Percentiles rank a stretch among this genome's conserved stretches.
These are phyloP conservation scores for Fusarium sp. DNA, from an alignment of 2,329 filamentous ascomycete genomes.

Conservation along the genomic window DNA sequence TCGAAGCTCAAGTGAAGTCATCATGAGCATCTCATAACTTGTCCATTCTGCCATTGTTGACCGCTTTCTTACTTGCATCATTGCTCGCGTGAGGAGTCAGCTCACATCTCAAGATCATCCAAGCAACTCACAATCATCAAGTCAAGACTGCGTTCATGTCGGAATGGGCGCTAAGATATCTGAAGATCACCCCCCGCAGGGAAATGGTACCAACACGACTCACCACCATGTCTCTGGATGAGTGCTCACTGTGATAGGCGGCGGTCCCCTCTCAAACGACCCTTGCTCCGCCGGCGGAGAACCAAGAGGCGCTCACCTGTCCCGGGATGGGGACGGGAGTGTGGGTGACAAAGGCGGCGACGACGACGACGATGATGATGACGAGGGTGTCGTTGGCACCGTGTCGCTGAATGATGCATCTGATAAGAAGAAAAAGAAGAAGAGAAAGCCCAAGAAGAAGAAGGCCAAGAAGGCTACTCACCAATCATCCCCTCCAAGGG, in stretches of 20 bases:
- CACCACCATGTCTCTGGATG: background rate
- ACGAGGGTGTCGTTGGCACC: constrained; percentile 37
- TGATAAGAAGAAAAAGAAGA: constrained; percentile 45
- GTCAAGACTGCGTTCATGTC: constrained; percentile 41
- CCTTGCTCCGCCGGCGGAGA: constrained; percentile 51
- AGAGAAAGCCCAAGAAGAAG: constrained; percentile 45
- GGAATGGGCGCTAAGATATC: constrained; percentile 56
- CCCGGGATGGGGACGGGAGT: constrained; percentile 56
- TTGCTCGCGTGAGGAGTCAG: constrained; percentile 3
- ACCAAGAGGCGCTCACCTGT: constrained; percentile 54
- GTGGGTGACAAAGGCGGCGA: constrained; percentile 49
- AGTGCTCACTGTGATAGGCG: constrained; percentile 29
- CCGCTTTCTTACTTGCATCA: constrained; percentile 13
- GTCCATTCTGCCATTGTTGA: constrained; percentile 18
- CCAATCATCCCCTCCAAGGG: constrained; percentile 50
- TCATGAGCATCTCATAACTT: background rate
- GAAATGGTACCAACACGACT: constrained; percentile 45
- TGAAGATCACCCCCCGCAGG: constrained; percentile 49
- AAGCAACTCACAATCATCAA: constrained; percentile 4
- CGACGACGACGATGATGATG: constrained; percentile 45
- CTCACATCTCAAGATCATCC: background rate
- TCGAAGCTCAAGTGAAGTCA: background rate
- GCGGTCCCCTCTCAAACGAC: constrained; percentile 30
- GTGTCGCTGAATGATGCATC: constrained; percentile 29
- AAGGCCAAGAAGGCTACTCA: constrained; percentile 35